Percentiles rank a stretch among this genome's conserved stretches.
Conservation (phyloP, 1,284 basidiomycete species). For the Apiotrichum siamense region DNA sequence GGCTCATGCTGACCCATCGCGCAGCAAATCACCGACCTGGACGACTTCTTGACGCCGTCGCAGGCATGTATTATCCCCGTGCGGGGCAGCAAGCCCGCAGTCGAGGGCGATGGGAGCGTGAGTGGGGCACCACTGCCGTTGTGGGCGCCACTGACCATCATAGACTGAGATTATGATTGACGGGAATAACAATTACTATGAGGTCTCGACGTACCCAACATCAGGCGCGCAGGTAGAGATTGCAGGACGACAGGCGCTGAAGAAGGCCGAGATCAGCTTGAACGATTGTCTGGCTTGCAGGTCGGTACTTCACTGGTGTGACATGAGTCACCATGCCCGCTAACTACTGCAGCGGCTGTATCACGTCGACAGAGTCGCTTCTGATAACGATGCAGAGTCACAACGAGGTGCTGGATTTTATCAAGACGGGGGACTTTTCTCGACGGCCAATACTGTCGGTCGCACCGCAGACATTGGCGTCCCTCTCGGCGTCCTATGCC, state of each 20-base stretch:
- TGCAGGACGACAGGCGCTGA: slow-evolving; percentile 56
- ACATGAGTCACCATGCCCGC: not conserved
- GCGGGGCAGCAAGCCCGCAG: slow-evolving; percentile 22
- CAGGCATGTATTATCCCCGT: slow-evolving; percentile 98
- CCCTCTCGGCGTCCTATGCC: slow-evolving; percentile 68
- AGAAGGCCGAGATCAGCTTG: slow-evolving; percentile 87
- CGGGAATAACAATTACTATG: slow-evolving; percentile 47
- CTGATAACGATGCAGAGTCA: slow-evolving; percentile 97
- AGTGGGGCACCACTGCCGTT: not conserved
- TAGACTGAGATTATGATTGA: slow-evolving; percentile 85
- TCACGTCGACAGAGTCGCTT: slow-evolving; percentile 95
- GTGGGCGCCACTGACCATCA: not conserved
- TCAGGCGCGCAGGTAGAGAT: slow-evolving; percentile 11
- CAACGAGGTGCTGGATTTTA: slow-evolving; percentile 75
- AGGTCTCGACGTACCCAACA: slow-evolving; percentile 38
- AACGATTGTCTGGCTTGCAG: slow-evolving; percentile 72
- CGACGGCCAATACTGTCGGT: slow-evolving; percentile 74
- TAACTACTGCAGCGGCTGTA: slow-evolving; percentile 71
- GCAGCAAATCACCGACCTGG: slow-evolving; percentile 68
- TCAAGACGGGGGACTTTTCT: slow-evolving; percentile 50
- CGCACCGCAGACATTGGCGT: slow-evolving; percentile 87
- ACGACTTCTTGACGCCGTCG: slow-evolving; percentile 95
- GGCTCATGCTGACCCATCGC: not conserved
- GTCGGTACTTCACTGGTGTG: slow-evolving; percentile 30
- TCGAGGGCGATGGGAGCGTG: slow-evolving; percentile 17